Evolutionary conservation across 1,284 basidiomycete genomes (phyloP), one percentile per base, ranked within the genome.

Genomic region (Fomitopsis betulina): DNA sequence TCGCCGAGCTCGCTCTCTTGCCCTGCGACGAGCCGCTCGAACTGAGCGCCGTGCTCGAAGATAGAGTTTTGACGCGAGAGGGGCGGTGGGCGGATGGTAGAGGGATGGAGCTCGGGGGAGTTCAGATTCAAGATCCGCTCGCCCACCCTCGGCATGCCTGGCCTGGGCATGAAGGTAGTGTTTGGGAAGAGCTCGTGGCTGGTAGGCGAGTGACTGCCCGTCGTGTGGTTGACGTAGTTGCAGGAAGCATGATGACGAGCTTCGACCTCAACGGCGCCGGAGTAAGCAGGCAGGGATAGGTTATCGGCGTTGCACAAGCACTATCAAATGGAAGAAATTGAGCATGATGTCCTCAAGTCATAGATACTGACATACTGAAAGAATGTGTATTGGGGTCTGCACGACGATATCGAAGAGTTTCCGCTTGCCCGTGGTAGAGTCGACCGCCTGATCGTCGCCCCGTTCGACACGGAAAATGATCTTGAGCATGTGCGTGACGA

Each of bases 361-460:
- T 42, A 15, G 19, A 23, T 17, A 49, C 33, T 70, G 43, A 74
- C 89, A 76, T 59, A 93, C 91, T 8, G 91, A 91, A 55, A 93
- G 80, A 57, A 94, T 84, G 57, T 88, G 84, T 30, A 95, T 79
- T 0, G 93, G 92, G 0, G 85, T 84, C 67, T 93, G 91, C 57
- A 98, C 87, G 53, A 95, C 88, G 65, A 98, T 94, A 73, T 98
- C 96, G 73, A 91, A 95, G 67, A 91, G 73, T 72, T 93, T 94
- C 61, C 85, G 79, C 69, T 83, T 88, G 42, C 89, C 82, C 3
- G 78, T 85, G 70, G 85, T 87, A 15, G 81, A 66, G 65, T 93
- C 91, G 7, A 89, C 55, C 33, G 80, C 77, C 27, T 73, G 62
- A 65, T 87, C 85, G 66, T 92, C 90, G 1, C 90, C 91, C 40